Percentiles rank a stretch among this genome's conserved stretches.
Evolutionary conservation across 371 early-diverging fungal species (phyloP).

Genomic region (Rhizopus sp.): DNA sequence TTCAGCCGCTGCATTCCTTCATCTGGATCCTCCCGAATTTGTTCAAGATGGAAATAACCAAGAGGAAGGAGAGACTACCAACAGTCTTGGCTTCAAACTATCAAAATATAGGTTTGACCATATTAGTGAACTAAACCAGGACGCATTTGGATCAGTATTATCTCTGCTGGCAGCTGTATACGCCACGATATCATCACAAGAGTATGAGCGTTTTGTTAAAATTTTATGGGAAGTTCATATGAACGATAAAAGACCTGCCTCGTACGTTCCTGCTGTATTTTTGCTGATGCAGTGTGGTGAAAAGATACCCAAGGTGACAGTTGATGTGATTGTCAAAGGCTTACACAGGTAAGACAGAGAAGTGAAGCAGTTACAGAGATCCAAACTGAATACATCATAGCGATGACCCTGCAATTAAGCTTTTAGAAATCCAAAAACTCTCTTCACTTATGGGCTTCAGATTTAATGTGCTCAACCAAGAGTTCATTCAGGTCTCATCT

Average conservation of each 20-base stretch:
- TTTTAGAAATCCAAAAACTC: constrained; percentile 47
- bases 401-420: constrained; percentile 48
- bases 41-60: background rate
- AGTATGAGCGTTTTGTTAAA: constrained; percentile 44
- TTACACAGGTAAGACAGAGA: constrained; percentile 41
- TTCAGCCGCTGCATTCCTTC: constrained; percentile 22
- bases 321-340: constrained; percentile 42
- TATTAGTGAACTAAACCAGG: constrained; percentile 49
- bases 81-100: constrained; percentile 20
- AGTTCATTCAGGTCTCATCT: constrained; percentile 52
- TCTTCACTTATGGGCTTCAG: constrained; percentile 53
- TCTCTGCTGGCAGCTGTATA: constrained; percentile 60
- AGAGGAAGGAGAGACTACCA: background rate
- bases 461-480: constrained; percentile 55
- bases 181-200: constrained; percentile 47
- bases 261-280: constrained; percentile 59
- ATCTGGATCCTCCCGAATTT: constrained; percentile 28
- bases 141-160: constrained; percentile 56
- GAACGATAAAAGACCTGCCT: constrained; percentile 45
- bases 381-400: constrained; percentile 24
- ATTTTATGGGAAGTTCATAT: constrained; percentile 60
- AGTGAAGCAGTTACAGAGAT: background rate
- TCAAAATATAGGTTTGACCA: constrained; percentile 43
- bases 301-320: constrained; percentile 53
- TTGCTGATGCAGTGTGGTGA: constrained; percentile 66